A percentile compares a stretch with the other conserved stretches of the same genome.
Conservation (phyloP, 345 rosid genomes). For the Syzygium grande region DNA sequence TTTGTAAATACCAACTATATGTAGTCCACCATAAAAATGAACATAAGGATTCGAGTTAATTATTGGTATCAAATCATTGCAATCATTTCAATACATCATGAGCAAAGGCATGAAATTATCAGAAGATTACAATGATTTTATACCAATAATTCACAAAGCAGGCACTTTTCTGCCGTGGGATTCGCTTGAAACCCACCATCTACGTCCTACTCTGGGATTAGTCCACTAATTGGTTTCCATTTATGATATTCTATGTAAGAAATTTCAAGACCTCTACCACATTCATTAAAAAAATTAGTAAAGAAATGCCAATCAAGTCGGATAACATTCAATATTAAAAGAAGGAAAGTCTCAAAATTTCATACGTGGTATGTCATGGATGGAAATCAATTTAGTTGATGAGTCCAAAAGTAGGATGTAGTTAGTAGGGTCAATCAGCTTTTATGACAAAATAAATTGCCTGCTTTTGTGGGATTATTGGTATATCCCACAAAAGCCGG, state of each 20-base stretch:
- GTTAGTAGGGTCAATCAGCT: too few relatives aligned
- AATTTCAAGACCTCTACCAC: neutral
- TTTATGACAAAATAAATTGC: neutral
- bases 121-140: neutral
- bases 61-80: neutral
- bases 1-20: too few relatives aligned
- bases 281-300: neutral
- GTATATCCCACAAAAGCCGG: too few relatives aligned
- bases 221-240: neutral
- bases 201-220: neutral
- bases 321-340: neutral
- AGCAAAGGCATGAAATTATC: neutral
- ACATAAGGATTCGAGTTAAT: too few relatives aligned
- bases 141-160: neutral
- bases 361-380: neutral
- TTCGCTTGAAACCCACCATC: neutral
- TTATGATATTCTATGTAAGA: neutral
- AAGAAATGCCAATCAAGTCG: neutral
- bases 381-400: neutral
- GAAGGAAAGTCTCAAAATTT: neutral
- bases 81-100: neutral
- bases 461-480: too few relatives aligned
- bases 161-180: neutral
- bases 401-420: neutral
- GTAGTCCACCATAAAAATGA: too few relatives aligned